Base-by-base conservation (phyloP, 2,329 filamentous ascomycete genomes). In the Microdochium paspali region DNA sequence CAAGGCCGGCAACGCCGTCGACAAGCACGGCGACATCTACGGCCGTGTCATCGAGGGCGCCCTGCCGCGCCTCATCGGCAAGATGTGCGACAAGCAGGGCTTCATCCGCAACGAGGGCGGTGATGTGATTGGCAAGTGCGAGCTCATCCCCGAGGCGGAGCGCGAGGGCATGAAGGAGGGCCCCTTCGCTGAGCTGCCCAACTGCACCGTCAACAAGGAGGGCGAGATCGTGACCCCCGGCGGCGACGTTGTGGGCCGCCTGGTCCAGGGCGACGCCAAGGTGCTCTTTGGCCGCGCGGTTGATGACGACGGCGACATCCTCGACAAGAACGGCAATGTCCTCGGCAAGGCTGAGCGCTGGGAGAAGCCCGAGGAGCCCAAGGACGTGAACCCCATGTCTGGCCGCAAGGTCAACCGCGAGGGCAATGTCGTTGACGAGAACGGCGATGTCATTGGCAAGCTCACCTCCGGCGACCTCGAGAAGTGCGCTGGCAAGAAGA, bases 221-320 rank as follows among this genome's bases (percentile, higher is more conserved):
- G 84, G 84, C 46, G 84, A 80, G 50, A 72, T 87, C 35, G 75
- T 84, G 39, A 84, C 84, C 9, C 69, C 74, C 0, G 71, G 77
- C 45, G 87, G 85, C 30, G 80, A 86, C 52, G 73, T 85, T 23
- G 85, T 93, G 44, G 88, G 88, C 21, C 73, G 83, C 39, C 74
- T 91, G 32, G 71, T 77, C 3, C 78, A 81, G 44, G 88, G 87
- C 2, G 85, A 94, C 47, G 63, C 76, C 30, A 89, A 88, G 73
- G 70, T 73, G 46, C 75, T 94, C 1, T 79, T 83, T 31, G 88
- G 88, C 15, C 84, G 87, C 44, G 58, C 72, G 9, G 87, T 93
- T 18, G 88, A 93, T 49, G 83, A 88, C 51, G 87, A 94, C 53
- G 88, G 88, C 31, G 87, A 93, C 49, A 81, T 94, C 26, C 73